Evolutionary conservation across 805 yeast genomes (phyloP).

Genomic region (Zygosaccharomyces pseudorouxii): DNA sequence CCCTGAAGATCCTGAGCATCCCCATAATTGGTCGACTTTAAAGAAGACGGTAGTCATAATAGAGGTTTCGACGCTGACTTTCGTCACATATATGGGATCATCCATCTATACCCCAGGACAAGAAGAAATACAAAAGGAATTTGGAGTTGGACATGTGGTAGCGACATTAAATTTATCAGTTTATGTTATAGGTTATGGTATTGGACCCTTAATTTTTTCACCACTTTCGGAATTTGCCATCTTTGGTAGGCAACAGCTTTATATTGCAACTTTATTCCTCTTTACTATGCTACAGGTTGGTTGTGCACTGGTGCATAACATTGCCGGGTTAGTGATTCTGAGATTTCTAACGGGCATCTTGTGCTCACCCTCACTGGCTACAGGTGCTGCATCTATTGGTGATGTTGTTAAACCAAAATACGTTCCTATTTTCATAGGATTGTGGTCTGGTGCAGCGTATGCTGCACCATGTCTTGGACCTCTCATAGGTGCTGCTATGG

Average conservation of each 20-base stretch:
- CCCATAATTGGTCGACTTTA: conserved; percentile 49
- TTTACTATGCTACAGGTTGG: conserved; percentile 54
- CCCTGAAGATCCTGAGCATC: conserved; percentile 50
- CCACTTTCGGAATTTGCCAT: conserved; percentile 54
- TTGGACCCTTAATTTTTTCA: conserved; percentile 55
- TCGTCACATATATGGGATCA: conserved; percentile 54
- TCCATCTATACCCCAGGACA: conserved; percentile 53
- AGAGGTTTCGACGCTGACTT: conserved; percentile 44
- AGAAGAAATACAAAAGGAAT: conserved; percentile 41
- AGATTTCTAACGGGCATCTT: conserved; percentile 52
- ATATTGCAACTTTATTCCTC: conserved; percentile 42
- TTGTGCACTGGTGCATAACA: conserved; percentile 46
- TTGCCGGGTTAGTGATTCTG: conserved; percentile 47
- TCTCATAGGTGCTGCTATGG: conserved; percentile 49
- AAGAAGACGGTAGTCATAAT: conserved; percentile 39
- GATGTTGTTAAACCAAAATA: conserved; percentile 44
- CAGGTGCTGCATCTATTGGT: conserved; percentile 55
- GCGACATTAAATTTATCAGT: conserved; percentile 50
- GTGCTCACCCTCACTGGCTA: conserved; percentile 54
- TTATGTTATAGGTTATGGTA: conserved; percentile 56
- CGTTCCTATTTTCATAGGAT: conserved; percentile 44
- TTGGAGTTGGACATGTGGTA: conserved; percentile 40
- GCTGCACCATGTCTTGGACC: conserved; percentile 59
- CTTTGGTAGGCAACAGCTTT: conserved; percentile 51
- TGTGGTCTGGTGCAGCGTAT: conserved; percentile 52